phyloP scores from a whole-genome alignment of 2,329 filamentous ascomycete species.

The Thielaviopsis musarum region DNA sequence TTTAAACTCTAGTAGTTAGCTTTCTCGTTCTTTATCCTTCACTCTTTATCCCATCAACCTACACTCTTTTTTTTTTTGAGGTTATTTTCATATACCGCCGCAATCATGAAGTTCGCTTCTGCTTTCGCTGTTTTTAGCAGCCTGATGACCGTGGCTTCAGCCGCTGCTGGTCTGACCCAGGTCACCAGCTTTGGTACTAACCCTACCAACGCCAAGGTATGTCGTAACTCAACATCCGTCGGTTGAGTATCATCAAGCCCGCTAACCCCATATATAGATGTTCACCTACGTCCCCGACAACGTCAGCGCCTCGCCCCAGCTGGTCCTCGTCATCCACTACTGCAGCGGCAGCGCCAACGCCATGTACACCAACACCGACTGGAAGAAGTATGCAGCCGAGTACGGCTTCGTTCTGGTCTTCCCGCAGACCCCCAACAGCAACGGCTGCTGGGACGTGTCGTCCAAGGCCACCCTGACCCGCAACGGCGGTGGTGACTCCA shows the following conservation, averaged over 20 bases:
- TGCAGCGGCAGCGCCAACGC: conserved; percentile 32
- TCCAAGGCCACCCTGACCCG: conserved; percentile 33
- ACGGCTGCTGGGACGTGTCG: conserved; percentile 41
- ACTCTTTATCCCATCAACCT: neutral
- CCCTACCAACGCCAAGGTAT: conserved; percentile 13
- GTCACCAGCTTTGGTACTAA: conserved; percentile 25
- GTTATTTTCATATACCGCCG: neutral
- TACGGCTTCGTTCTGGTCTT: conserved; percentile 35
- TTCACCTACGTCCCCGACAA: conserved; percentile 20
- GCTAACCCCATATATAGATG: conserved; percentile 11
- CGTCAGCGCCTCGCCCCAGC: conserved; percentile 24
- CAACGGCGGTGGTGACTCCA: conserved; percentile 38
- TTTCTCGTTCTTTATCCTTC: neutral
- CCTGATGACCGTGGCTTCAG: conserved; percentile 7
- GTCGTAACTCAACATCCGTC: neutral
- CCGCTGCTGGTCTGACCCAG: conserved; percentile 18
- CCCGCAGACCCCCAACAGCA: conserved; percentile 33
- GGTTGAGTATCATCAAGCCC: neutral
- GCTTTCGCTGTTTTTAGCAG: neutral
- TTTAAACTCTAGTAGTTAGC: neutral
- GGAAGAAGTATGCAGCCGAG: conserved; percentile 25
- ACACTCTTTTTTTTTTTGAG: neutral
- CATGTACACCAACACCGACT: conserved; percentile 32
- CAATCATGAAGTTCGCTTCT: conserved; percentile 5
- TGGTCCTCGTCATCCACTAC: conserved; percentile 37